A percentile compares a stretch with the other conserved stretches of the same genome.
Conservation (phyloP, 2,329 filamentous ascomycete genomes). For the Scedosporium aurantiacum region DNA sequence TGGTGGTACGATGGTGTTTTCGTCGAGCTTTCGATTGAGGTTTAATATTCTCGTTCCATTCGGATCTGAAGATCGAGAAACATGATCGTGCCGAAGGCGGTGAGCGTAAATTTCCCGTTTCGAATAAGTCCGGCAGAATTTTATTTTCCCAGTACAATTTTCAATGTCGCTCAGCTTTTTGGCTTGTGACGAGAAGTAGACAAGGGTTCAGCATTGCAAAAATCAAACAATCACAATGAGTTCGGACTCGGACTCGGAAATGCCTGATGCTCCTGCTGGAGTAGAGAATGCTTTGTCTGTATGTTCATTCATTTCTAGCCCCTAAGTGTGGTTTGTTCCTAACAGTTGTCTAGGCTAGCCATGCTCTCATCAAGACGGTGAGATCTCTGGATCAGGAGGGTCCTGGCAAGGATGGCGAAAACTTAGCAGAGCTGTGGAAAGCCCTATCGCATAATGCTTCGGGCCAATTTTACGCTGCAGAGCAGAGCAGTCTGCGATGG, state of each 20-base stretch:
- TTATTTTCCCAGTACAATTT: background rate
- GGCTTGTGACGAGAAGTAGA: background rate
- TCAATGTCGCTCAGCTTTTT: background rate
- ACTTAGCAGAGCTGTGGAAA: slow-evolving; percentile 37
- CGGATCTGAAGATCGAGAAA: slow-evolving; percentile 1
- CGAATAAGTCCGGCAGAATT: background rate
- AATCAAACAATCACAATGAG: background rate
- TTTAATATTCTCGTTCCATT: slow-evolving; percentile 6
- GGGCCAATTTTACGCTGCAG: slow-evolving; percentile 37
- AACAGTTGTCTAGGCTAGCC: slow-evolving; percentile 9
- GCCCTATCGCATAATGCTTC: slow-evolving; percentile 30
- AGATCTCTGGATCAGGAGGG: slow-evolving; percentile 44
- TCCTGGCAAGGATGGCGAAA: slow-evolving; percentile 31
- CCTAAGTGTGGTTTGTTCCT: background rate
- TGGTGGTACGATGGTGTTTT: background rate
- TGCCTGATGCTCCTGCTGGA: background rate
- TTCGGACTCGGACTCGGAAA: slow-evolving; percentile 5
- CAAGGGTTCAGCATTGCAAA: background rate
- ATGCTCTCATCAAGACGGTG: slow-evolving; percentile 38
- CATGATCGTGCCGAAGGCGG: slow-evolving; percentile 5
- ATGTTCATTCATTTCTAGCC: background rate
- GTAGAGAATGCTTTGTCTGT: background rate
- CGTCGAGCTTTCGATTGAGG: slow-evolving; percentile 1
- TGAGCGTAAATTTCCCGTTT: background rate
- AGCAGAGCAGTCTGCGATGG: slow-evolving; percentile 50